phyloP scores from a whole-genome alignment of 768 basidiomycete genomes.

The Podaxis sp. region DNA sequence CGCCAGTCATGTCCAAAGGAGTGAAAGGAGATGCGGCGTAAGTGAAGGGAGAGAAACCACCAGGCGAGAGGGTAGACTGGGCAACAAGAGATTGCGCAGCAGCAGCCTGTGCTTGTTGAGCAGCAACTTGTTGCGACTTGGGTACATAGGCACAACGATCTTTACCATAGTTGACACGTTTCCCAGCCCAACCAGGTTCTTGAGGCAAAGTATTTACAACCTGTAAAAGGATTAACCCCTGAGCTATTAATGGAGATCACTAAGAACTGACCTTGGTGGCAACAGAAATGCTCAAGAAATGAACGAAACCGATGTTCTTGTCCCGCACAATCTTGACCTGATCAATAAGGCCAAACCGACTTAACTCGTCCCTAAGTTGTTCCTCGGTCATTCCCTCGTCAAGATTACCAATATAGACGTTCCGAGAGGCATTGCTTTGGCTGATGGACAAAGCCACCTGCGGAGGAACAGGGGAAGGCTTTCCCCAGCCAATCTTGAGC shows the following conservation, averaged over 20 bases:
- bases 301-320: conserved; percentile 99
- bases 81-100: conserved; percentile 70
- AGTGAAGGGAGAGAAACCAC: conserved; percentile 41
- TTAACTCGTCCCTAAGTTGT: conserved; percentile 85
- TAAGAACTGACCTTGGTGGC: conserved; percentile 79
- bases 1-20: conserved; percentile 28
- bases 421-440: conserved; percentile 90
- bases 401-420: conserved; percentile 94
- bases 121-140: conserved; percentile 88
- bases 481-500: conserved; percentile 98
- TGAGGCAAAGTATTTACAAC: conserved; percentile 91
- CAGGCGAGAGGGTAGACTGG: conserved; percentile 42
- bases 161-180: conserved; percentile 97
- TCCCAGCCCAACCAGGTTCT: conserved; percentile 92
- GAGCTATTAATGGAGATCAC: neutral
- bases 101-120: conserved; percentile 83
- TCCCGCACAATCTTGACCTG: conserved; percentile 99
- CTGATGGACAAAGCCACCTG: conserved; percentile 85
- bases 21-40: conserved; percentile 41
- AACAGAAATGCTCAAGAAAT: conserved; percentile 92
- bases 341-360: conserved; percentile 92
- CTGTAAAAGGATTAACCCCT: conserved; percentile 31
- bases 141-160: conserved; percentile 98
- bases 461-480: conserved; percentile 83
- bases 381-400: conserved; percentile 91